phyloP scores from a whole-genome alignment of 2,329 filamentous ascomycete genomes.

The Hymenoscyphus infarciens region DNA sequence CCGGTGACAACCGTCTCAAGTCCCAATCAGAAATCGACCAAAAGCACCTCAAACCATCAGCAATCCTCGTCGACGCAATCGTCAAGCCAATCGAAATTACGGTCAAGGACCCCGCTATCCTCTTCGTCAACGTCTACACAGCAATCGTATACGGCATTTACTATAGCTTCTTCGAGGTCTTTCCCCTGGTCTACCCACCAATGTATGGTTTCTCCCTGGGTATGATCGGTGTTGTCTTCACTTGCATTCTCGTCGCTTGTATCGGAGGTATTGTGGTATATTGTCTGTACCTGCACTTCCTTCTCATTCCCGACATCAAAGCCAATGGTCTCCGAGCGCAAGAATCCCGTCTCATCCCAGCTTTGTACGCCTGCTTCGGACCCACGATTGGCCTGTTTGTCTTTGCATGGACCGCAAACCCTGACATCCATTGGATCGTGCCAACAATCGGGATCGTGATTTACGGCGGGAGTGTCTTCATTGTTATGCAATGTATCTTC shows the following conservation, averaged over 20 bases:
- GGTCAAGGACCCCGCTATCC: slow-evolving; percentile 57
- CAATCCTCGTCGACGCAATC: slow-evolving; percentile 52
- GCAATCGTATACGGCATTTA: slow-evolving; percentile 60
- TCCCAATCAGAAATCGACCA: slow-evolving; percentile 63
- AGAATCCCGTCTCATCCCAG: slow-evolving; percentile 54
- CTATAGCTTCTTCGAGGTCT: slow-evolving; percentile 64
- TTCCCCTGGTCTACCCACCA: slow-evolving; percentile 59
- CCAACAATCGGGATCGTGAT: slow-evolving; percentile 54
- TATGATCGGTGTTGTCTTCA: slow-evolving; percentile 56
- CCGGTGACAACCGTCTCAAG: slow-evolving; percentile 53
- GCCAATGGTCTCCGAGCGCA: slow-evolving; percentile 48
- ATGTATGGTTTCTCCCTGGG: slow-evolving; percentile 59
- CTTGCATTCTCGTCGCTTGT: slow-evolving; percentile 56
- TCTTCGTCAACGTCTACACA: slow-evolving; percentile 60
- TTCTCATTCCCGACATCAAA: slow-evolving; percentile 48
- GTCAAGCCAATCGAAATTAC: slow-evolving; percentile 59
- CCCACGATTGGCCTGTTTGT: slow-evolving; percentile 59
- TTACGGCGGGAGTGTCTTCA: slow-evolving; percentile 49
- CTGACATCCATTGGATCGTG: slow-evolving; percentile 52
- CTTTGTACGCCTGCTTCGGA: slow-evolving; percentile 49
- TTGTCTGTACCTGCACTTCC: slow-evolving; percentile 49
- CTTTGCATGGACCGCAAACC: slow-evolving; percentile 54
- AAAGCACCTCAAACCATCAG: slow-evolving; percentile 45
- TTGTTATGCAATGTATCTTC: slow-evolving; percentile 59
- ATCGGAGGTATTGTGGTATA: slow-evolving; percentile 49